Percentiles rank a stretch among this genome's conserved stretches.
Conservation (phyloP, 176 grass and related monocot species). For the Poa annua region DNA sequence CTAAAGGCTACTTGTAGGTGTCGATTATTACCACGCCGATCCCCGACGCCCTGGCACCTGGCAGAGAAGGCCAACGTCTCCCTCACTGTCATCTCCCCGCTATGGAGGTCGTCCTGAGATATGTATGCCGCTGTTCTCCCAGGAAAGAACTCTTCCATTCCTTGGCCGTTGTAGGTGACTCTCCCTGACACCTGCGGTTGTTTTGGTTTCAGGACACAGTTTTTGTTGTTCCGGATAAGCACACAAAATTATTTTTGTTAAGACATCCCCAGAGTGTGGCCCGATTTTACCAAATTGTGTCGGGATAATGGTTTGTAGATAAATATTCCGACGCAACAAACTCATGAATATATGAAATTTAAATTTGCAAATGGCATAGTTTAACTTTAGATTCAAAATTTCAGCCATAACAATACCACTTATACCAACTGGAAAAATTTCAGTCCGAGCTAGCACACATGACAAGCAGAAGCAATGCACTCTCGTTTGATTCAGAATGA, state of each 20-base stretch:
- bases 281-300: no score
- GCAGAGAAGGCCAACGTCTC: conserved; percentile 63
- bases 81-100: conserved; percentile 67
- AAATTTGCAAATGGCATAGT: not conserved
- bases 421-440: not conserved
- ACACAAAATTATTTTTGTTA: not conserved
- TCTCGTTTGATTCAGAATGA: not conserved
- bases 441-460: not conserved
- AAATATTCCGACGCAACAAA: not conserved
- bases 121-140: conserved; percentile 56
- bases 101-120: conserved; percentile 65
- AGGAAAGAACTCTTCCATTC: conserved; percentile 54
- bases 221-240: not conserved
- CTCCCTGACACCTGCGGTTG: conserved; percentile 43
- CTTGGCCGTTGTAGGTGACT: conserved; percentile 64
- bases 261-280: no score
- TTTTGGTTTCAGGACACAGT: not conserved
- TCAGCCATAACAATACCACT: not conserved
- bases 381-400: not conserved
- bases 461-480: not conserved
- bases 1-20: not conserved
- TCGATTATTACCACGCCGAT: conserved; percentile 40
- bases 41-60: conserved; percentile 58
- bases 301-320: not conserved
- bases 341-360: not conserved